Conservation (phyloP, 1,139 yeast species). For the Yamadazyma blattariae region DNA sequence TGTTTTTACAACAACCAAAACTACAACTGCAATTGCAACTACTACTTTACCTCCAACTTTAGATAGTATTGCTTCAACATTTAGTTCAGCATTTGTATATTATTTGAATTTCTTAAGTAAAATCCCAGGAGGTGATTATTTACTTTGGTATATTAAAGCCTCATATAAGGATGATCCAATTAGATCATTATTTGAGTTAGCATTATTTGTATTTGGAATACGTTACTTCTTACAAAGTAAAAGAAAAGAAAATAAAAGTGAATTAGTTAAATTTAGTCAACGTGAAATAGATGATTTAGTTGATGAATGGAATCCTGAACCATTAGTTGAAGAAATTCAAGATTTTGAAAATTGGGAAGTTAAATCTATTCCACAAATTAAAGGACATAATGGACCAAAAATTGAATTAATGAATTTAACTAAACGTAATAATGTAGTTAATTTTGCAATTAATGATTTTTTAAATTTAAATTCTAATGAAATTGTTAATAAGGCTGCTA, state of each 20-base stretch:
- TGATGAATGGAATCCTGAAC: conserved; percentile 90
- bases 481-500: conserved; percentile 53
- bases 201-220: conserved; percentile 78
- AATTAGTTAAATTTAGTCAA: conserved; percentile 59
- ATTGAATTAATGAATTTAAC: conserved; percentile 27
- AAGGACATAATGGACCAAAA: conserved; percentile 55
- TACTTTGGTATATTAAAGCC: conserved; percentile 76
- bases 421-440: conserved; percentile 36
- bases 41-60: conserved; percentile 37
- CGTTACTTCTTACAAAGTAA: conserved; percentile 81
- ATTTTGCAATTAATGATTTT: conserved; percentile 64
- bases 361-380: conserved; percentile 58
- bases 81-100: conserved; percentile 33
- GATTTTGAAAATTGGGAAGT: conserved; percentile 61
- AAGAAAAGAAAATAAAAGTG: conserved; percentile 74
- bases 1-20: conserved; percentile 17
- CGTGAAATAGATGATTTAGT: conserved; percentile 80
- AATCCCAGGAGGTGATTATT: conserved; percentile 79
- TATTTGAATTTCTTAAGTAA: conserved; percentile 35
- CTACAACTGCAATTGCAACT: conserved; percentile 26
- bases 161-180: conserved; percentile 94
- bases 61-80: conserved; percentile 34
- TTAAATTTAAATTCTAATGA: conserved; percentile 53
- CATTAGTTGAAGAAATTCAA: conserved; percentile 58
- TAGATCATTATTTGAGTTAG: conserved; percentile 78